Evolutionary conservation across 306 rosid genomes (phyloP).

Genomic region (Rubus parviflorus): DNA sequence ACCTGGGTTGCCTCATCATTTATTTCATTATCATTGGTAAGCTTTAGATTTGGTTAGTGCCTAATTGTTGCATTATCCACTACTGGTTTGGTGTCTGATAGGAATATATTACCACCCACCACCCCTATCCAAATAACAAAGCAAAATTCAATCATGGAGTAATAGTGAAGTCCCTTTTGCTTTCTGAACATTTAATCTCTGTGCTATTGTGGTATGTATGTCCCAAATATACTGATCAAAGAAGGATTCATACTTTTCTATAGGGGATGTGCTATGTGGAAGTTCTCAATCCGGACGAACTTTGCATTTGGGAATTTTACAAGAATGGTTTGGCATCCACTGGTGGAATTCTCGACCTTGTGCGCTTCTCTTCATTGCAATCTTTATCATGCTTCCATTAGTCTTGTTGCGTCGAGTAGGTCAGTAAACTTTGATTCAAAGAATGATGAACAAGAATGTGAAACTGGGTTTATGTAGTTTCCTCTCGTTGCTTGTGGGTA

Average conservation of each 20-base stretch:
- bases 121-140: neutral
- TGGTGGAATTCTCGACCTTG: conserved; percentile 66
- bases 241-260: neutral
- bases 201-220: neutral
- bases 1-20: conserved; percentile 52
- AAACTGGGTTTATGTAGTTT: neutral
- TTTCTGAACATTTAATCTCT: neutral
- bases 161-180: neutral
- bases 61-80: neutral
- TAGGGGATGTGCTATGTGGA: conserved; percentile 64
- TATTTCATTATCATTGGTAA: conserved; percentile 57
- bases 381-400: conserved; percentile 50
- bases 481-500: neutral
- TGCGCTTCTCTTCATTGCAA: conserved; percentile 39
- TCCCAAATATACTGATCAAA: neutral
- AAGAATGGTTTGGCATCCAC: conserved; percentile 59
- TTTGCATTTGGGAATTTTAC: conserved; percentile 49
- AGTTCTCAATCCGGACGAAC: conserved; percentile 31
- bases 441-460: neutral
- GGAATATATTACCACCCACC: neutral
- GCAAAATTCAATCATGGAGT: neutral
- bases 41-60: neutral
- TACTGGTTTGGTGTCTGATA: neutral
- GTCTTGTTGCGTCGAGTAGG: conserved; percentile 53
- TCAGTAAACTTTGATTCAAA: conserved; percentile 13